Evolutionary conservation across 2,329 filamentous ascomycete species (phyloP).

Genomic region (Colletotrichum tamarilloi): DNA sequence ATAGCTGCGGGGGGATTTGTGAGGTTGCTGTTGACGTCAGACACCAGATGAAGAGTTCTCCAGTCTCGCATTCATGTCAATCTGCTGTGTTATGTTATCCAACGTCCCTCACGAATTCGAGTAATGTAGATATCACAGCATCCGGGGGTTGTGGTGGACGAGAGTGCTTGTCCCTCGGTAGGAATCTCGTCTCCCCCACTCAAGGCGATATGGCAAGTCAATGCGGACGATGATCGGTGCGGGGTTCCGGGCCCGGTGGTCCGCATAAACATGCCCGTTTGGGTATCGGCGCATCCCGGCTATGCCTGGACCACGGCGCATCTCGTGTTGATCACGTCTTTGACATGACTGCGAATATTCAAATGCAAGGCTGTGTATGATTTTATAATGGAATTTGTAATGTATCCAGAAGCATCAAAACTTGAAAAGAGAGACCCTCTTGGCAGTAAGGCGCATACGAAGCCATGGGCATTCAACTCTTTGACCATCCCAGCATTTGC

Average conservation of each 20-base stretch:
- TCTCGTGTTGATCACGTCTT: neutral
- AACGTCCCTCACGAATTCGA: neutral
- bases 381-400: no score
- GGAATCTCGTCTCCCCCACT: neutral
- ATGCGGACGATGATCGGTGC: neutral
- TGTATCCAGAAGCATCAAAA: no score
- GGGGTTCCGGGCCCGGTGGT: constrained; percentile 3
- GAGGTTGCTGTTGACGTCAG: neutral
- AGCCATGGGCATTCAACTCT: no score
- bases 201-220: neutral
- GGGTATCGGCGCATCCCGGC: neutral
- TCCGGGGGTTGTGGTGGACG: neutral
- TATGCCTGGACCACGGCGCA: neutral
- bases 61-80: neutral
- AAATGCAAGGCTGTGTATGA: no score
- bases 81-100: neutral
- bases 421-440: no score
- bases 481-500: no score
- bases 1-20: neutral
- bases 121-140: neutral
- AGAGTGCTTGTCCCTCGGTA: neutral
- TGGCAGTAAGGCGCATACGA: no score
- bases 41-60: neutral
- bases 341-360: no score
- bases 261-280: constrained; percentile 11